phyloP scores from a whole-genome alignment of 2,329 filamentous ascomycete genomes.

The Graphium sp. region DNA sequence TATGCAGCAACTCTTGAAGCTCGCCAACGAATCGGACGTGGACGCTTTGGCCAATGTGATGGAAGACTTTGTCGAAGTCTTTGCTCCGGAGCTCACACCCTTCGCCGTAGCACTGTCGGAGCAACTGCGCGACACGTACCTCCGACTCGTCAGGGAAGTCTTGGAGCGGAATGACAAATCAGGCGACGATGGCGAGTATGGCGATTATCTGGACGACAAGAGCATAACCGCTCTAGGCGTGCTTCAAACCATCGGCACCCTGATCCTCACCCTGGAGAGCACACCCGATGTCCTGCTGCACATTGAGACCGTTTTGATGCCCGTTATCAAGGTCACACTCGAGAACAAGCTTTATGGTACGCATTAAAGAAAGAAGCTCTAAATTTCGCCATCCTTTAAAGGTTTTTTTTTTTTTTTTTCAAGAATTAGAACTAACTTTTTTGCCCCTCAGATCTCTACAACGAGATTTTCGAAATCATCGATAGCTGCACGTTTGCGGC shows the following conservation, averaged over 20 bases:
- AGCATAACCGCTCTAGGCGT: constrained; percentile 95
- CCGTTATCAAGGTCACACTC: constrained; percentile 85
- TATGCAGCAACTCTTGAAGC: constrained; percentile 94
- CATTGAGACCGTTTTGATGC: constrained; percentile 91
- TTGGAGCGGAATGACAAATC: constrained; percentile 73
- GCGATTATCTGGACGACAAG: constrained; percentile 93
- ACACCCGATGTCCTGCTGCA: constrained; percentile 90
- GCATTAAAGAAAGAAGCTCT: constrained; percentile 6
- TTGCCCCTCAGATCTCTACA: constrained; percentile 59
- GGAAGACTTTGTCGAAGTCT: constrained; percentile 99
- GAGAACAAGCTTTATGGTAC: constrained; percentile 92
- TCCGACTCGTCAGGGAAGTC: constrained; percentile 82
- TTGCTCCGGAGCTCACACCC: constrained; percentile 88
- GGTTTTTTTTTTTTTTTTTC: too few relatives aligned
- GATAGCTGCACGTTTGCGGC: constrained; percentile 98
- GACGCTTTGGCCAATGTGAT: constrained; percentile 96
- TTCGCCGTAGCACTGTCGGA: constrained; percentile 94
- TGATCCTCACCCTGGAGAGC: constrained; percentile 92
- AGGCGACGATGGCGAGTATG: constrained; percentile 64
- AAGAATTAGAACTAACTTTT: too few relatives aligned
- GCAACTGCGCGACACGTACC: constrained; percentile 88
- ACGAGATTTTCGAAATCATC: constrained; percentile 97
- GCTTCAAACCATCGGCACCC: constrained; percentile 88
- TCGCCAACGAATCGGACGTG: constrained; percentile 95
- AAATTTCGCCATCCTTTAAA: too few relatives aligned